A percentile compares a stretch with the other conserved stretches of the same genome.
phyloP scores from a whole-genome alignment of 208 protist species.

The Trypanosoma caninum region DNA sequence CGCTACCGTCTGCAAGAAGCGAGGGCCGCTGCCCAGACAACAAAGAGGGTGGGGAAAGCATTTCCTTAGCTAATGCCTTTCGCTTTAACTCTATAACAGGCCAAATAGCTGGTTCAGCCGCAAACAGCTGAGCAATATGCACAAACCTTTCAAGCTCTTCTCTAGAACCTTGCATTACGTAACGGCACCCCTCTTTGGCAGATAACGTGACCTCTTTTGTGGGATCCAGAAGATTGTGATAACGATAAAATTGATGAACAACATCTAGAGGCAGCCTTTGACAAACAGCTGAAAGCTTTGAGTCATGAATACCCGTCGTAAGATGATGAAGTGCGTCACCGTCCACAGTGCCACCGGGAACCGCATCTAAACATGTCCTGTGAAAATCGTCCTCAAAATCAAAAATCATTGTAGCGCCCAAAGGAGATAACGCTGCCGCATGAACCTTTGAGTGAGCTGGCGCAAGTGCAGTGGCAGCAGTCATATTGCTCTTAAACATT shows the following conservation, averaged over 20 bases:
- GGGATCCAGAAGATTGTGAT: slow-evolving; percentile 48
- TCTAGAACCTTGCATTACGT: neutral
- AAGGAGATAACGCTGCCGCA: neutral
- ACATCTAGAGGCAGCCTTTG: slow-evolving; percentile 55
- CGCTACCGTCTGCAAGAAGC: neutral
- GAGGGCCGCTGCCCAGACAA: neutral
- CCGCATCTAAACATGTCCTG: neutral
- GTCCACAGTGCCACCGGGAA: neutral
- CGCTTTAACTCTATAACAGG: slow-evolving; percentile 15
- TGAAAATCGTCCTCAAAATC: slow-evolving; percentile 15
- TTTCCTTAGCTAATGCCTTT: slow-evolving; percentile 10
- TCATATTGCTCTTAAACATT: slow-evolving; percentile 5
- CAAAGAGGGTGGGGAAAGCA: neutral
- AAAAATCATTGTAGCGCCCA: neutral
- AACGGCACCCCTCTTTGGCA: neutral
- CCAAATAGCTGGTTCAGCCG: slow-evolving; percentile 34
- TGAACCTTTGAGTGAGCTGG: neutral
- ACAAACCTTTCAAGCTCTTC: slow-evolving; percentile 26
- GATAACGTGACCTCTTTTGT: slow-evolving; percentile 12
- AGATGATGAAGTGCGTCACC: neutral
- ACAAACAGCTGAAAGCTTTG: slow-evolving; percentile 21
- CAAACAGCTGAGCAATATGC: slow-evolving; percentile 30
- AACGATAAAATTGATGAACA: slow-evolving; percentile 65
- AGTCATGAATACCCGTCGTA: slow-evolving; percentile 10
- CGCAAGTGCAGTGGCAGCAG: neutral